Conservation (phyloP, 1,139 yeast genomes). For the Suhomyces maxii region DNA sequence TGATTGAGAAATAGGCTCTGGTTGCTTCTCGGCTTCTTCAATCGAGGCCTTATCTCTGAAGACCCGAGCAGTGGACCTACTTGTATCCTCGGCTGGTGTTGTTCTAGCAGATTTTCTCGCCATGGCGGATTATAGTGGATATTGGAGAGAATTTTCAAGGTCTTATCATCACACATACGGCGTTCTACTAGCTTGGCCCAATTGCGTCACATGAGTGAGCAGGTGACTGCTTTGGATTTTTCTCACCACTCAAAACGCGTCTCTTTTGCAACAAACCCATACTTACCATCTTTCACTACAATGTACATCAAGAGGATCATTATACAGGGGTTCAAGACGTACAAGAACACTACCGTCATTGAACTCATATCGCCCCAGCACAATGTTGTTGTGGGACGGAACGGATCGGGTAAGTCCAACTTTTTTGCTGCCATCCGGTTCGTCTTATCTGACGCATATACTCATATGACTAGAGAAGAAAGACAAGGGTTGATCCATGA, state of each 20-base stretch:
- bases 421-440: slow-evolving; percentile 94
- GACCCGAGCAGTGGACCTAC: slow-evolving; percentile 11
- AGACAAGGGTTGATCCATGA: slow-evolving; percentile 86
- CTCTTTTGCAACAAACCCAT: neutral
- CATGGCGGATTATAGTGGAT: neutral
- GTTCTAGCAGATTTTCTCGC: neutral
- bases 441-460: slow-evolving; percentile 87
- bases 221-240: neutral
- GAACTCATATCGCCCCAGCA: slow-evolving; percentile 77
- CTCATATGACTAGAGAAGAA: slow-evolving; percentile 85
- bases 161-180: too few relatives aligned
- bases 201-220: neutral
- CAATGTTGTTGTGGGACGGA: slow-evolving; percentile 91
- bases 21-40: neutral
- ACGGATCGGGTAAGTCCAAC: slow-evolving; percentile 96
- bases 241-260: neutral
- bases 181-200: neutral
- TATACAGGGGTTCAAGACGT: slow-evolving; percentile 94
- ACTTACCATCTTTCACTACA: neutral
- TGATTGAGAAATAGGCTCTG: neutral
- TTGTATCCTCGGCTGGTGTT: neutral
- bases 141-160: neutral
- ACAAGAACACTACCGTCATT: slow-evolving; percentile 77
- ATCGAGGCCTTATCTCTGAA: slow-evolving; percentile 1
- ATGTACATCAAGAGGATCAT: slow-evolving; percentile 51